These are phyloP conservation scores for Pythium brachiatum DNA, from an alignment of 352 stramenopile genomes.

Conservation along the genomic window DNA sequence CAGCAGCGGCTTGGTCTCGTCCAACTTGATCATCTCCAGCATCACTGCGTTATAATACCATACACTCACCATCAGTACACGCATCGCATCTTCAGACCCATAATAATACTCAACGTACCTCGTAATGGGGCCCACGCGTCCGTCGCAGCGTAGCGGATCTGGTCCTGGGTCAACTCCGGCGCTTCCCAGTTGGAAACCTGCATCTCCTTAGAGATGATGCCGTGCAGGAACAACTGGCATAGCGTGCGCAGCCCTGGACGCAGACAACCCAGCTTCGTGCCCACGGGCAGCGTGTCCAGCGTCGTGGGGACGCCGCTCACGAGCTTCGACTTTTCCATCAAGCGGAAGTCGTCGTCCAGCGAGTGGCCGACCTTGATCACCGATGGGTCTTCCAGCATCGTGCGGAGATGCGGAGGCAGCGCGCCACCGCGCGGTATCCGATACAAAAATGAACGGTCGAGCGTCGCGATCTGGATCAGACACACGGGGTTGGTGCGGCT, in stretches of 20 bases:
- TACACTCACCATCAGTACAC: neutral
- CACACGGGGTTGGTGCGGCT: constrained; percentile 66
- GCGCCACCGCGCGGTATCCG: constrained; percentile 48
- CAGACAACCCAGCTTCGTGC: constrained; percentile 71
- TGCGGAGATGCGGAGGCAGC: constrained; percentile 53
- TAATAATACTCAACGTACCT: constrained; percentile 33
- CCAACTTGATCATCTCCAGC: constrained; percentile 68
- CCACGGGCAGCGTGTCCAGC: constrained; percentile 77
- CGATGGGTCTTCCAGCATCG: constrained; percentile 49
- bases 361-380: constrained; percentile 82
- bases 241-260: constrained; percentile 71
- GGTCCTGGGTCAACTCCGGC: constrained; percentile 50
- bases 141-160: constrained; percentile 80
- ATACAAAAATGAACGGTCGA: constrained; percentile 76
- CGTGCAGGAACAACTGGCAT: constrained; percentile 68
- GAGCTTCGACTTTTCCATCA: constrained; percentile 54
- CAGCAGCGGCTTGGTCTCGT: constrained; percentile 51
- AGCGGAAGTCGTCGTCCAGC: constrained; percentile 70
- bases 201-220: constrained; percentile 80
- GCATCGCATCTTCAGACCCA: constrained; percentile 8
- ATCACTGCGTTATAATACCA: constrained; percentile 40
- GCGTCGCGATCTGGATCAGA: constrained; percentile 74
- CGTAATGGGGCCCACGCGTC: constrained; percentile 73
- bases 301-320: constrained; percentile 64
- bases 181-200: constrained; percentile 86